Conservation (phyloP, 495 filamentous ascomycete species). For the Hypoxylon fragiforme region DNA sequence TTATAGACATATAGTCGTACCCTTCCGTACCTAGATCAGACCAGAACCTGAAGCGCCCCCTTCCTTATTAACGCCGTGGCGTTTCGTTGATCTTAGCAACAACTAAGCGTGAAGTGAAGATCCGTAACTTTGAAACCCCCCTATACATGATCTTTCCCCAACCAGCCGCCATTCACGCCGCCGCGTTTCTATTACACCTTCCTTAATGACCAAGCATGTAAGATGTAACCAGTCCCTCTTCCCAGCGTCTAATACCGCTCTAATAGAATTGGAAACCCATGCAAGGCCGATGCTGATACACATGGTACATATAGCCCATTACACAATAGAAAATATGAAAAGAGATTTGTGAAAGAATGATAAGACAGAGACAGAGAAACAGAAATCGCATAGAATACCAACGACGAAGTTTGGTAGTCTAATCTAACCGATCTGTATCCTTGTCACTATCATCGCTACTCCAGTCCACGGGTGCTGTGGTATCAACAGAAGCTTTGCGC, state of each 20-base stretch:
- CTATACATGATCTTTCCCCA: background rate
- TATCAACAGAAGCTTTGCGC: conserved; percentile 23
- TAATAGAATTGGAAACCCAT: background rate
- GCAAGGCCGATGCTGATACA: background rate
- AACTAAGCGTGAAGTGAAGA: background rate
- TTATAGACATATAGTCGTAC: background rate
- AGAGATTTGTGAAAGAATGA: background rate
- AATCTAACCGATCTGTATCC: conserved; percentile 20
- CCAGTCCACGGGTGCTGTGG: conserved; percentile 18
- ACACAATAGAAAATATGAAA: background rate
- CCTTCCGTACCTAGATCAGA: background rate
- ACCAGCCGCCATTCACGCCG: background rate
- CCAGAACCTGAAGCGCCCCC: background rate
- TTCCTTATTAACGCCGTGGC: background rate
- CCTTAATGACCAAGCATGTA: too few species aligned
- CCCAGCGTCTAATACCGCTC: background rate
- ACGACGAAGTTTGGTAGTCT: too few species aligned
- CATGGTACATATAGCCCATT: background rate
- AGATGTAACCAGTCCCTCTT: background rate
- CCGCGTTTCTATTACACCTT: background rate
- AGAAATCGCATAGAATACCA: too few species aligned
- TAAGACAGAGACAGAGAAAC: too few species aligned
- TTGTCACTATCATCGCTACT: conserved; percentile 36
- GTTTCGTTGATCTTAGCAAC: background rate
- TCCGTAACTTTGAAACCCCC: background rate